A percentile compares a stretch with the other conserved stretches of the same genome.
Conservation (phyloP, 2,329 filamentous ascomycete species). For the Clonostachys chloroleuca region DNA sequence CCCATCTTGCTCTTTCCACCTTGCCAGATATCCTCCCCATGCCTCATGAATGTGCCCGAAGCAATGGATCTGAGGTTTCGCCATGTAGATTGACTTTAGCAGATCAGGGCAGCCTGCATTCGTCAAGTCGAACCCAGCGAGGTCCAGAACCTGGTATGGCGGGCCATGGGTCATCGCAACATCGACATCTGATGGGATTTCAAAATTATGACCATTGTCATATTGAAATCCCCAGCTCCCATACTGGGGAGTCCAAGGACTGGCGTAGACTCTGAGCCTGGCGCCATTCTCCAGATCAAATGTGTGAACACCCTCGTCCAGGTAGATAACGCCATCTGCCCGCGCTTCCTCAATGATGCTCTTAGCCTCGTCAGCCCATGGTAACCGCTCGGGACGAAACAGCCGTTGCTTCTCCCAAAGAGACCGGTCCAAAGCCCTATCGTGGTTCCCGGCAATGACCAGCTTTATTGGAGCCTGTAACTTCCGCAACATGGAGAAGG, state of each 20-base stretch:
- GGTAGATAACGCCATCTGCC: slow-evolving; percentile 34
- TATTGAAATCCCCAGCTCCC: slow-evolving; percentile 49
- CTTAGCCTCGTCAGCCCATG: slow-evolving; percentile 8
- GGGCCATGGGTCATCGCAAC: slow-evolving; percentile 52
- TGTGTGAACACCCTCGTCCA: slow-evolving; percentile 40
- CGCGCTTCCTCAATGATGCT: slow-evolving; percentile 29
- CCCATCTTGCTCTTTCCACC: slow-evolving; percentile 32
- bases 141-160: slow-evolving; percentile 45
- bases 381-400: neutral
- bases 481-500: slow-evolving; percentile 33
- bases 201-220: slow-evolving; percentile 27
- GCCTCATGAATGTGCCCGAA: slow-evolving; percentile 57
- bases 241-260: slow-evolving; percentile 42
- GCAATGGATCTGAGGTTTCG: slow-evolving; percentile 44
- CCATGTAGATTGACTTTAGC: slow-evolving; percentile 35
- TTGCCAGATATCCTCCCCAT: slow-evolving; percentile 50
- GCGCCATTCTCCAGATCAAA: slow-evolving; percentile 47
- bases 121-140: slow-evolving; percentile 12
- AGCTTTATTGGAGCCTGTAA: slow-evolving; percentile 46
- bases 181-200: slow-evolving; percentile 29
- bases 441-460: slow-evolving; percentile 51
- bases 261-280: slow-evolving; percentile 43
- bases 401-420: slow-evolving; percentile 4
- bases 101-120: slow-evolving; percentile 36
- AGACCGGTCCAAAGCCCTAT: slow-evolving; percentile 33